Conservation (phyloP, 2,329 filamentous ascomycete species). For the Colletotrichum scovillei region DNA sequence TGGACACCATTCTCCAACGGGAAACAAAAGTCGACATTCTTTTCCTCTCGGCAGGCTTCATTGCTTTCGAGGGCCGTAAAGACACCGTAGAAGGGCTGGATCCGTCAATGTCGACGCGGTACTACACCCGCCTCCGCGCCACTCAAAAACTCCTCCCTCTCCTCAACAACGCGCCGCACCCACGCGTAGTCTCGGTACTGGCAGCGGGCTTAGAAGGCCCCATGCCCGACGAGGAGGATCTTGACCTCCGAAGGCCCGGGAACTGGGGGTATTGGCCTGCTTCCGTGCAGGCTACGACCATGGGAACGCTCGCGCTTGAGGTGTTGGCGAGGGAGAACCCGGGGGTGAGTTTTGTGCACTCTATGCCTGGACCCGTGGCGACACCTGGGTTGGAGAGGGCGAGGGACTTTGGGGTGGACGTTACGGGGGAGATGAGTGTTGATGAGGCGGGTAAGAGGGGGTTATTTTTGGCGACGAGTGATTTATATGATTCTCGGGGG, state of each 20-base stretch:
- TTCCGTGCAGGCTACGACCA: conserved; percentile 57
- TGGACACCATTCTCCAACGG: conserved; percentile 54
- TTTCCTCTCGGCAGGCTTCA: conserved; percentile 54
- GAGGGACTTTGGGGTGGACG: conserved; percentile 36
- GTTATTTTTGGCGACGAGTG: conserved; percentile 40
- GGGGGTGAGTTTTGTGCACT: conserved; percentile 49
- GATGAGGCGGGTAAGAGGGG: conserved; percentile 39
- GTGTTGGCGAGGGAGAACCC: conserved; percentile 58
- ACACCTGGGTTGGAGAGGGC: conserved; percentile 39
- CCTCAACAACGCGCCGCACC: conserved; percentile 51
- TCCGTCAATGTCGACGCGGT: conserved; percentile 60
- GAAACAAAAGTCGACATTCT: conserved; percentile 59
- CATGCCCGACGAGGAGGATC: conserved; percentile 54
- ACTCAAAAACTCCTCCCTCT: conserved; percentile 67
- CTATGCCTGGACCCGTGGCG: conserved; percentile 44
- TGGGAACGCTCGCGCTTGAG: conserved; percentile 61
- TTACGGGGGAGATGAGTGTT: conserved; percentile 4
- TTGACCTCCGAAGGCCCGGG: conserved; percentile 52
- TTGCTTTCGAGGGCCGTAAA: conserved; percentile 39
- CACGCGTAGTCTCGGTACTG: conserved; percentile 61
- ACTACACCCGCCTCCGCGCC: conserved; percentile 69
- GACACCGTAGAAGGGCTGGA: conserved; percentile 70
- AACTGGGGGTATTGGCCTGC: conserved; percentile 49
- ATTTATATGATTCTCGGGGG: conserved; percentile 33
- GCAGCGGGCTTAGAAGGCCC: conserved; percentile 61